phyloP scores from a whole-genome alignment of 768 basidiomycete species.

The Leccinum variicolor region DNA sequence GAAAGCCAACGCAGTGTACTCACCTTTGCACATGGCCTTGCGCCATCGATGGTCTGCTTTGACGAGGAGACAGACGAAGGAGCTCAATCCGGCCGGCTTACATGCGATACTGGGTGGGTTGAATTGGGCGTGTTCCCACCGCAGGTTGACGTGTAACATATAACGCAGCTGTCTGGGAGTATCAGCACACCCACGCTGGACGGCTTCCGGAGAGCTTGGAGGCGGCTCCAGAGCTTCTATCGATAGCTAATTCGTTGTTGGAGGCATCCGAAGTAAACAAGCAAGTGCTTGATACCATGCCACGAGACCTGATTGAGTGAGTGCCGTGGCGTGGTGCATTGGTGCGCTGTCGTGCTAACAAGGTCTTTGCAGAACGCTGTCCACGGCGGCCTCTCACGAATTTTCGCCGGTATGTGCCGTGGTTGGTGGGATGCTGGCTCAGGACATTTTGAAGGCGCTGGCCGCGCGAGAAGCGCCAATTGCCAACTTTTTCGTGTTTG shows the following conservation, averaged over 20 bases:
- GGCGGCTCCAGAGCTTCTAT: slow-evolving; percentile 54
- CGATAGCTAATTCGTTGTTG: slow-evolving; percentile 62
- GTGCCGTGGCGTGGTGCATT: neutral
- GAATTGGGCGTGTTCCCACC: neutral
- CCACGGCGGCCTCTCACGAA: slow-evolving; percentile 72
- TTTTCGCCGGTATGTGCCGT: slow-evolving; percentile 95
- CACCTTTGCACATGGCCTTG: slow-evolving; percentile 59
- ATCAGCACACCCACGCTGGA: slow-evolving; percentile 55
- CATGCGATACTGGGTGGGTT: slow-evolving; percentile 69
- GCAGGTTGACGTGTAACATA: slow-evolving; percentile 12
- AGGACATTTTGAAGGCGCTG: slow-evolving; percentile 90
- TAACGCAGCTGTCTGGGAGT: slow-evolving; percentile 76
- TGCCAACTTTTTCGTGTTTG: slow-evolving; percentile 88
- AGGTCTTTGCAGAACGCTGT: slow-evolving; percentile 52
- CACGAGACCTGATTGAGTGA: slow-evolving; percentile 62
- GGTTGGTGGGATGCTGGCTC: slow-evolving; percentile 90
- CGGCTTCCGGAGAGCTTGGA: slow-evolving; percentile 51
- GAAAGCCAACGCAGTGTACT: slow-evolving; percentile 61
- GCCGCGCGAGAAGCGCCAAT: slow-evolving; percentile 90
- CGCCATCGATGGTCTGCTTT: slow-evolving; percentile 65
- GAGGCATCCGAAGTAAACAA: slow-evolving; percentile 65
- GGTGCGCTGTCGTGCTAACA: slow-evolving; percentile 4
- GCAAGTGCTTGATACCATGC: slow-evolving; percentile 55
- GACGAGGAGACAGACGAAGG: slow-evolving; percentile 75
- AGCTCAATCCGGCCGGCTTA: slow-evolving; percentile 71